Base-by-base conservation (phyloP, 2,329 filamentous ascomycete species). In the Dendrostoma leiphaemia region DNA sequence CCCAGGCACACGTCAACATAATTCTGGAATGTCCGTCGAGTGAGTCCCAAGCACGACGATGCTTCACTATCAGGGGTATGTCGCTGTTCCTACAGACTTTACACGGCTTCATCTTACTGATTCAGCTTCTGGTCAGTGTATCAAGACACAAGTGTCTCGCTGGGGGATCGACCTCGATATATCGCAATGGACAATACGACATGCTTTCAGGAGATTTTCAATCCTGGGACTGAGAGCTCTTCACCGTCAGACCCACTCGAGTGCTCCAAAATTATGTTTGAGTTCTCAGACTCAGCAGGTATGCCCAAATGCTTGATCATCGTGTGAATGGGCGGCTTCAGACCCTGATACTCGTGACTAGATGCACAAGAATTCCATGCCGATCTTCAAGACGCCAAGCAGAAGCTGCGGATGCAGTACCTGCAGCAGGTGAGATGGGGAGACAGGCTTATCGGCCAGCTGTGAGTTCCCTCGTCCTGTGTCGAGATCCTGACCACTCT, bases 231-330 rank as follows among this genome's bases (percentile, higher is more conserved):
- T 23, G 19, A n/a, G 19, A 19, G 12, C 28, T 17, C 44, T 21
- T 17, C 41, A 6, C 26, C 24, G 10, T 31, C 43, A 6, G n/a
- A 23, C 2, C 19, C 44, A 4, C n/a, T 47, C 10, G 9, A 47
- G 32, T 47, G 44, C 15, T 34, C 44, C 29, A 26, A 47, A 7
- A 23, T 34, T 19, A 47, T 29, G 12, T 47, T 47, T 17, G 44
- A 47, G 4, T 47, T 47, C 44, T 47, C 44, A 19, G 44, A 47
- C 28, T 34, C 44, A 34, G 17, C 17, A 47, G 44, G 44, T 34
- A 21, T 23, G 9, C 7, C n/a, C 3, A 24, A 15, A 2, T n/a
- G 0, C n/a, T 12, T 13, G 1, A 15, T 34, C 2, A 13, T 19
- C 15, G 9, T 19, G 4, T 24, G 4, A 15, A 8, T n/a, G 19